These are phyloP conservation scores for Pichia heedii DNA, from an alignment of 805 yeast genomes.

Conservation along the genomic window DNA sequence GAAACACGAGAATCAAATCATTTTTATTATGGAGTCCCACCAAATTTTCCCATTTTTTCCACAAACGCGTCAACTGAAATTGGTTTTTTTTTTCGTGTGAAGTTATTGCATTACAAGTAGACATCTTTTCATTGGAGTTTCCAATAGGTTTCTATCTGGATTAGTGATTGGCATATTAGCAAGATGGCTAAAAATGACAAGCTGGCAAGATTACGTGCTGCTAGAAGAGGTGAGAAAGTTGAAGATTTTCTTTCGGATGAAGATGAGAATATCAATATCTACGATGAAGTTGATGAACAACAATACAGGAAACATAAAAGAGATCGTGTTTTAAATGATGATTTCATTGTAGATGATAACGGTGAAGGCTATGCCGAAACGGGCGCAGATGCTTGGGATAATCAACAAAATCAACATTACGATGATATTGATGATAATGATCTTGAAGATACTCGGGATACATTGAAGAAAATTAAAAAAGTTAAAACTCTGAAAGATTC, in stretches of 20 bases:
- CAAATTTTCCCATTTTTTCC: too few species aligned
- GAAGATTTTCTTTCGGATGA: slow-evolving; percentile 32
- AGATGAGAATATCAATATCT: slow-evolving; percentile 50
- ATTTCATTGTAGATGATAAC: slow-evolving; percentile 88
- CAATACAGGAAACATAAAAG: slow-evolving; percentile 70
- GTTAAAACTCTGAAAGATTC: slow-evolving; percentile 15
- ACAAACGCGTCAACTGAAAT: too few species aligned
- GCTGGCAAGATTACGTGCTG: slow-evolving; percentile 53
- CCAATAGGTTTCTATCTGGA: too few species aligned
- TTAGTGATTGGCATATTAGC: neutral
- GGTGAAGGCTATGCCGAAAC: slow-evolving; percentile 92
- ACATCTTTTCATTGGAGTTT: too few species aligned
- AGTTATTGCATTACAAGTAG: too few species aligned
- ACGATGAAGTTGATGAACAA: slow-evolving; percentile 82
- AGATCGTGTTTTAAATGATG: slow-evolving; percentile 75
- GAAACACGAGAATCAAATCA: too few species aligned
- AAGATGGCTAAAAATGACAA: slow-evolving; percentile 29
- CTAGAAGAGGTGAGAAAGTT: slow-evolving; percentile 51
- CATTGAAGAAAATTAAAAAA: slow-evolving; percentile 29
- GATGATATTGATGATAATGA: slow-evolving; percentile 35
- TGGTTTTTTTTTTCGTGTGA: too few species aligned
- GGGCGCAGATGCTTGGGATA: slow-evolving; percentile 87
- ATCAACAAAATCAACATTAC: slow-evolving; percentile 45
- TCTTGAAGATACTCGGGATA: slow-evolving; percentile 16
- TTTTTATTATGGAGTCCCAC: too few species aligned